Evolutionary conservation across 1,284 basidiomycete species (phyloP).

Genomic region (Schizophyllum commune): DNA sequence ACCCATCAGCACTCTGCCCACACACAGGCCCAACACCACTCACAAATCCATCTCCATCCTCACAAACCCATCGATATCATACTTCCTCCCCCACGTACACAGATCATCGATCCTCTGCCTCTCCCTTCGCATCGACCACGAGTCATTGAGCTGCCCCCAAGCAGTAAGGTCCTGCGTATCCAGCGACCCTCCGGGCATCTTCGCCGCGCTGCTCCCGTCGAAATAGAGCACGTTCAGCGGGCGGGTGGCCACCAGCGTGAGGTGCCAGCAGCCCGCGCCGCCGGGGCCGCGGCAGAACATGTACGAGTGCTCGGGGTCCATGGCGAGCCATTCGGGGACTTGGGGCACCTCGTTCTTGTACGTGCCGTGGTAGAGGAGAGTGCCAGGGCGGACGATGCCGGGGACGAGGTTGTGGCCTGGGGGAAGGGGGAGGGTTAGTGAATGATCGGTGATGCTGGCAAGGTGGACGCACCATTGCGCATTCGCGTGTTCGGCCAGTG

Average conservation of each 20-base stretch:
- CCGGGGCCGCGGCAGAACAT: constrained; percentile 22
- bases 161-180: constrained; percentile 35
- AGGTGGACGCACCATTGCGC: constrained; percentile 25
- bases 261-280: constrained; percentile 25
- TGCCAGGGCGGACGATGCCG: constrained; percentile 30
- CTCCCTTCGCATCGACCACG: constrained; percentile 14
- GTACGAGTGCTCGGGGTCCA: constrained; percentile 36
- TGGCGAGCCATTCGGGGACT: constrained; percentile 32
- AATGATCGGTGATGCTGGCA: background rate
- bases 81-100: constrained; percentile 27
- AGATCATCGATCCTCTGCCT: constrained; percentile 22
- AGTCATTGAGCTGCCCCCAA: constrained; percentile 22
- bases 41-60: constrained; percentile 33
- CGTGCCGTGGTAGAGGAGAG: constrained; percentile 33
- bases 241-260: constrained; percentile 28
- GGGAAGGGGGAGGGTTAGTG: background rate
- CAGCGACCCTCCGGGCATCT: constrained; percentile 26
- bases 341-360: constrained; percentile 18
- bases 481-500: constrained; percentile 45
- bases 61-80: constrained; percentile 30
- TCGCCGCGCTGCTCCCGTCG: constrained; percentile 33
- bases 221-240: constrained; percentile 36
- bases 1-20: too few relatives aligned
- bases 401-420: constrained; percentile 37
- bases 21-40: too few relatives aligned